These are phyloP conservation scores for Puccinellia tenuiflora DNA, from an alignment of 176 grass and related monocot genomes.

Conservation along the genomic window DNA sequence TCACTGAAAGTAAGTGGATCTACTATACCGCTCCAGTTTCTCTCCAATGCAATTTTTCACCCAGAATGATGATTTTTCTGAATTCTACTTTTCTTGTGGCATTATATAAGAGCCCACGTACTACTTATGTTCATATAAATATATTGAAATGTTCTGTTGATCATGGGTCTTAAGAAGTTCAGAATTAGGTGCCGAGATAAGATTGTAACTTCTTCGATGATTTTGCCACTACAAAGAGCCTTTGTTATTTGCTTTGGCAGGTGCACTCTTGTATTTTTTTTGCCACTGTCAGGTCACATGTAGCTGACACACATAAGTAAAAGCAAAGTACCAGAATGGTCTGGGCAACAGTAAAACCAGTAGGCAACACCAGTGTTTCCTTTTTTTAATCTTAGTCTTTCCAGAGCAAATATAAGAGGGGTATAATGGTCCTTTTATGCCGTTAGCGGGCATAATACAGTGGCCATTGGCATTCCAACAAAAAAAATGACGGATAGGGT, in stretches of 20 bases:
- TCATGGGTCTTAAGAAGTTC: not conserved
- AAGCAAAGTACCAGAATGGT: not conserved
- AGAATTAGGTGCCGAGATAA: not conserved
- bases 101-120: not conserved
- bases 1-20: constrained; percentile 70
- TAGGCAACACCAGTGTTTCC: not conserved
- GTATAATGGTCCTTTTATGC: not conserved
- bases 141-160: not conserved
- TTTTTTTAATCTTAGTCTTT: not conserved
- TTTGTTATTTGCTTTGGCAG: not conserved
- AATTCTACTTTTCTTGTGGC: constrained; percentile 6
- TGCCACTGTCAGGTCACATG: not conserved
- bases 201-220: not conserved
- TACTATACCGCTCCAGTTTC: not conserved
- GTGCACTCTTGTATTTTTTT: not conserved
- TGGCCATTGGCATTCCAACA: not conserved
- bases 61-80: not conserved
- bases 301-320: not conserved
- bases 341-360: not conserved
- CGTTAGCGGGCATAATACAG: not conserved
- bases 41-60: not conserved
- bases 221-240: not conserved
- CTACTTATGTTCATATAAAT: not conserved
- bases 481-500: not conserved
- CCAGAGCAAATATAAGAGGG: not conserved